A percentile compares a stretch with the other conserved stretches of the same genome.
These are phyloP conservation scores for Acacia pycnantha DNA, from an alignment of 331 rosid genomes.

Conservation along the genomic window DNA sequence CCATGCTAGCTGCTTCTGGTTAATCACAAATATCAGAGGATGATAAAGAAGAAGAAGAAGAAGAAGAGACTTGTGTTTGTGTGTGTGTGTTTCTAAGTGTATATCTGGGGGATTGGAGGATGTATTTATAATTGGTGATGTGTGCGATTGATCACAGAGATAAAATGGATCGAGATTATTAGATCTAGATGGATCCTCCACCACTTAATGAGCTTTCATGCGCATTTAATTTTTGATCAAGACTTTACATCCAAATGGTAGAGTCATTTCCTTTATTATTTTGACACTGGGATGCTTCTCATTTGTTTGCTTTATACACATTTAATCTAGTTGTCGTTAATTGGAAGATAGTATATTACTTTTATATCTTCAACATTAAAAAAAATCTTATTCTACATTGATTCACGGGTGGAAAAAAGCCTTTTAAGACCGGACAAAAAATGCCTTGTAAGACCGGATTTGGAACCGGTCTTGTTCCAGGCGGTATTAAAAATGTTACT, in stretches of 20 bases:
- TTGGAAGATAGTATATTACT: too few relatives aligned
- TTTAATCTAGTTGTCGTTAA: too few relatives aligned
- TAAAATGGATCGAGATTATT: neutral
- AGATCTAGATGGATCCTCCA: neutral
- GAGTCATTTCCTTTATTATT: neutral
- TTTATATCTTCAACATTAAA: too few relatives aligned
- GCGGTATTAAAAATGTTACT: too few relatives aligned
- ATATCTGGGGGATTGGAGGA: neutral
- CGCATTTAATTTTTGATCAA: neutral
- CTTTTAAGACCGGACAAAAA: too few relatives aligned
- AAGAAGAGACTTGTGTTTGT: too few relatives aligned
- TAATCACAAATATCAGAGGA: neutral
- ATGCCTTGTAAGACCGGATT: too few relatives aligned
- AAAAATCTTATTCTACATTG: too few relatives aligned
- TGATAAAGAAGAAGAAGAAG: neutral
- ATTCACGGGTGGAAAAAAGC: too few relatives aligned
- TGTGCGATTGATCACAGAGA: neutral
- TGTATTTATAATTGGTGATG: neutral
- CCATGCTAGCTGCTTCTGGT: constrained; percentile 36
- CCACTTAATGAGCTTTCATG: neutral
- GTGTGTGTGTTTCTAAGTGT: neutral
- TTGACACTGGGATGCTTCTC: neutral
- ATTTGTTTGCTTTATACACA: too few relatives aligned
- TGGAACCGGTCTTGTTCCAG: too few relatives aligned
- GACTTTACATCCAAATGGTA: neutral